Evolutionary conservation across 176 grass and related monocot species (phyloP), one percentile per base, ranked within the genome.

Genomic region (Lolium perenne): DNA sequence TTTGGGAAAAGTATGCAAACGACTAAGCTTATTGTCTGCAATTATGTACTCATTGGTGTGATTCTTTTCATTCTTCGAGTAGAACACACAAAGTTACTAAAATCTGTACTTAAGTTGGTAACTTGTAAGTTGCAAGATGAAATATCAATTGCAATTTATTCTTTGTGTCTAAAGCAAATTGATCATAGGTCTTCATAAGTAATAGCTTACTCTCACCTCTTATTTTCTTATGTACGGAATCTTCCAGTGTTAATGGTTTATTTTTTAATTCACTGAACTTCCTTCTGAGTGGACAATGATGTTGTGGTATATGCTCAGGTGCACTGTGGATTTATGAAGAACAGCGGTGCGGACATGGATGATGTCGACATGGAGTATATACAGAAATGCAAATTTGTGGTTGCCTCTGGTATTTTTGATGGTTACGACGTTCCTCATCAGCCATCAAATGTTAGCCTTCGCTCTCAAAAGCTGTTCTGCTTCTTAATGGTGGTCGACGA

Each of bases 321-420:
- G 12, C 92, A 99, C 71, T 99, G 97, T 90, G 97, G 97, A 59
- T 99, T 96, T 80, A 88, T 95, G 54, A 87, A 99, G 85, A 94
- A 91, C 67, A 82, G 94, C 32, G 97, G 97, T 70, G 94, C 92
- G 0, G 88, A 94, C 79, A 99, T 99, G 97, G 92, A 91, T 90
- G 87, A 78, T 49, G 47, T 70, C 11, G 94, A 99, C 86, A 74
- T 90, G 17, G 94, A 95, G 38, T 99, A 94, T 80, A 91, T 88
- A 81, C 46, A 85, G 46, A 99, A 93, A 87, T 99, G 97, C 81
- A 94, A 83, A 86, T 94, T 94, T 18, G 94, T 99, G 67, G 97
- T 99, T 85, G 97, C 97, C 62, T 99, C 94, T 87, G 97, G 97
- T 79, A 99, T 99, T 80, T 99, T 99, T 91, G 94, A 99, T 91